Conservation (phyloP, 805 yeast genomes). For the Cyberlindnera maritima region DNA sequence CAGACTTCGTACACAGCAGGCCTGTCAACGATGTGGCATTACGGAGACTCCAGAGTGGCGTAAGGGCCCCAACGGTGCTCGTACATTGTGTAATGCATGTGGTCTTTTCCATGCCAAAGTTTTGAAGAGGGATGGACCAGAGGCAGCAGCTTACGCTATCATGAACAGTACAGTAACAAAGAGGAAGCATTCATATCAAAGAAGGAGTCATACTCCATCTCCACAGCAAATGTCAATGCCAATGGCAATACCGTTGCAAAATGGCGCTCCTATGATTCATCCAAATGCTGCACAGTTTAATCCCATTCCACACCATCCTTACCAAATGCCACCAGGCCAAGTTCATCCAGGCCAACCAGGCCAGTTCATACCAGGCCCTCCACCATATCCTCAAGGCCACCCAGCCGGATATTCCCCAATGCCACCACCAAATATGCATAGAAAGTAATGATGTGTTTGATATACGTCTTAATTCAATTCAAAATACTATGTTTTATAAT, state of each 20-base stretch:
- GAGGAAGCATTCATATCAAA: neutral
- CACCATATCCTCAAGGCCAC: neutral
- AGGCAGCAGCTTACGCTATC: conserved; percentile 27
- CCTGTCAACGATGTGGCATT: conserved; percentile 49
- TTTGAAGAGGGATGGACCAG: conserved; percentile 41
- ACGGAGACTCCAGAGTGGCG: conserved; percentile 81
- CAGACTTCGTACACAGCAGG: conserved; percentile 11
- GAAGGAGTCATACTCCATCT: neutral
- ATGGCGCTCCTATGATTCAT: neutral
- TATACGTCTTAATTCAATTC: no score
- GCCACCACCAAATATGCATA: neutral
- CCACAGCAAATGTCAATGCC: neutral
- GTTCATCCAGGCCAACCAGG: neutral
- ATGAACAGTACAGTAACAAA: conserved; percentile 6
- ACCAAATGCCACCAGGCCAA: neutral
- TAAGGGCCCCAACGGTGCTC: conserved; percentile 72
- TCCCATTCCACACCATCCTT: no score
- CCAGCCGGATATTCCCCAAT: neutral
- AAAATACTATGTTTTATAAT: no score
- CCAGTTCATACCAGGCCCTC: neutral
- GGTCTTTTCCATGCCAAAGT: conserved; percentile 73
- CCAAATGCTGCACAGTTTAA: no score
- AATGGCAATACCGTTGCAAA: neutral
- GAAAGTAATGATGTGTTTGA: neutral
- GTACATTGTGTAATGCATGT: conserved; percentile 81